Percentiles rank a stretch among this genome's conserved stretches.
phyloP scores from a whole-genome alignment of 805 yeast species.

The Kodamaea hsintzibuensis region DNA sequence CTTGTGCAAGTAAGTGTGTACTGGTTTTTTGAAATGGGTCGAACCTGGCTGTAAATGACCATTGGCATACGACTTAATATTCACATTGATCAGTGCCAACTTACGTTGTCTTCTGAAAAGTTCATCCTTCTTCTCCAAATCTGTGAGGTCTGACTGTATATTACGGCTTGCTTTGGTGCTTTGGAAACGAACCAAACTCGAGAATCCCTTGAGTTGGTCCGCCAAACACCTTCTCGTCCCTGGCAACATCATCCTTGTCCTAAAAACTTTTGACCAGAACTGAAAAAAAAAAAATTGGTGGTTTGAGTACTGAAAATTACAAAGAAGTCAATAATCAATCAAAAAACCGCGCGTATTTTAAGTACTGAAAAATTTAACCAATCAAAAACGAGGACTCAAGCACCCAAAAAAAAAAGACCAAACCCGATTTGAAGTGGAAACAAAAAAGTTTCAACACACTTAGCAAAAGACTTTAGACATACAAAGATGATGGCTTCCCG shows the following conservation, averaged over 20 bases:
- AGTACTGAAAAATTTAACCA: conserved; percentile 1
- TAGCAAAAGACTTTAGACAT: conserved; percentile 4
- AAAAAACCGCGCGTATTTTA: background rate
- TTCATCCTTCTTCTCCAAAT: conserved; percentile 77
- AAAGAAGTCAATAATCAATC: background rate
- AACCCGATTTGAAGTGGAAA: conserved; percentile 5
- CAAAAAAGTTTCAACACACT: conserved; percentile 4
- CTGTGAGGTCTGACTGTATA: conserved; percentile 49
- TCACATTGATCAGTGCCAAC: conserved; percentile 67
- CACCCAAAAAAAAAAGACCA: conserved; percentile 3
- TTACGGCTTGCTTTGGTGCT: conserved; percentile 7
- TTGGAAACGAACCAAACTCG: conserved; percentile 8
- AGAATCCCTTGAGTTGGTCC: conserved; percentile 5
- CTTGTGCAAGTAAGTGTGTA: conserved; percentile 82
- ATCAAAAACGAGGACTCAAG: conserved; percentile 6
- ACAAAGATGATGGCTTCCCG: conserved; percentile 55
- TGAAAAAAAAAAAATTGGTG: conserved; percentile 3
- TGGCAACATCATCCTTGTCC: conserved; percentile 6
- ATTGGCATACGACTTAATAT: conserved; percentile 74
- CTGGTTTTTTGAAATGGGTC: conserved; percentile 85
- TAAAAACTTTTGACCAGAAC: background rate
- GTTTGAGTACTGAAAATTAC: background rate
- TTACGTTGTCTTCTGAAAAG: conserved; percentile 70
- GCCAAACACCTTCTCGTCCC: conserved; percentile 9
- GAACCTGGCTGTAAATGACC: conserved; percentile 75